These are phyloP conservation scores for Cytospora piceae DNA, from an alignment of 2,329 filamentous ascomycete species.

Conservation along the genomic window DNA sequence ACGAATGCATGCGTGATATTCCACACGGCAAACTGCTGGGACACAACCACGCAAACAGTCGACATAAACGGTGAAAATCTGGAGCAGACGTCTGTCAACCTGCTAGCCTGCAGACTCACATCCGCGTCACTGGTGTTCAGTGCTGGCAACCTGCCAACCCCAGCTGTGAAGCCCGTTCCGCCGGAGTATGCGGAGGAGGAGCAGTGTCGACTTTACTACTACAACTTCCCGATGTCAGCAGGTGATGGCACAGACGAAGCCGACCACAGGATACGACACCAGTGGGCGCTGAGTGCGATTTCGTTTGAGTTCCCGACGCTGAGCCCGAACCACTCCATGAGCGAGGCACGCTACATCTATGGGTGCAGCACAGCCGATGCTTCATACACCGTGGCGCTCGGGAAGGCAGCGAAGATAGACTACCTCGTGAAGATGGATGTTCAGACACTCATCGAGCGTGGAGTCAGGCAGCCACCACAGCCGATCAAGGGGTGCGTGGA, in stretches of 20 bases:
- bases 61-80: conserved; percentile 36
- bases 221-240: conserved; percentile 56
- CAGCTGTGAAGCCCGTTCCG: conserved; percentile 45
- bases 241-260: conserved; percentile 15
- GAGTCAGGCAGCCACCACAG: conserved; percentile 48
- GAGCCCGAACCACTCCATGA: conserved; percentile 59
- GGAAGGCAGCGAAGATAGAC: conserved; percentile 69
- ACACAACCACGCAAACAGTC: conserved; percentile 39
- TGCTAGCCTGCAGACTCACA: conserved; percentile 69
- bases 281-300: conserved; percentile 67
- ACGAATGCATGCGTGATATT: conserved; percentile 71
- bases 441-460: conserved; percentile 55
- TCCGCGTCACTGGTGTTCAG: conserved; percentile 67
- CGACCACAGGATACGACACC: conserved; percentile 53
- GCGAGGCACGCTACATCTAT: conserved; percentile 63
- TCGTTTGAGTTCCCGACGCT: conserved; percentile 71
- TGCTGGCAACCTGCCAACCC: conserved; percentile 64
- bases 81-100: conserved; percentile 50
- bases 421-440: conserved; percentile 66
- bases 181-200: conserved; percentile 57
- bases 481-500: conserved; percentile 66
- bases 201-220: conserved; percentile 72
- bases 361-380: conserved; percentile 65
- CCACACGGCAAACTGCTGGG: conserved; percentile 74
- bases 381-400: conserved; percentile 62